Evolutionary conservation across 2,329 filamentous ascomycete genomes (phyloP).

Genomic region (Aaosphaeria arxii): DNA sequence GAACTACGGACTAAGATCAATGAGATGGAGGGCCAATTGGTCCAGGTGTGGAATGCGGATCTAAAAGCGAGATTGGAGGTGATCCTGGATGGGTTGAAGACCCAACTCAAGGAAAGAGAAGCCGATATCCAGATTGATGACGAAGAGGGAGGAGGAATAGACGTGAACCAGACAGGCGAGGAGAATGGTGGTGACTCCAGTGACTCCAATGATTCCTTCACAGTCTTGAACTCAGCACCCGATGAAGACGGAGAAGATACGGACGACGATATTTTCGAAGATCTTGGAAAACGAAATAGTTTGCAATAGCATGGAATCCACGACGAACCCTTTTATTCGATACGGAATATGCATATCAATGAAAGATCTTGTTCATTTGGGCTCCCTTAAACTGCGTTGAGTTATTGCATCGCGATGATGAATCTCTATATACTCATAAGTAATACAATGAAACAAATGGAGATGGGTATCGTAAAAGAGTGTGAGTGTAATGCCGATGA

Average conservation of each 20-base stretch:
- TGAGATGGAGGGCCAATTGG: slow-evolving; percentile 34
- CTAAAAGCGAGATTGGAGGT: slow-evolving; percentile 27
- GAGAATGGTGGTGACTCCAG: too few relatives aligned
- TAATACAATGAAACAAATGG: not conserved
- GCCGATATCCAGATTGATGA: not conserved
- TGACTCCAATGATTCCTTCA: too few relatives aligned
- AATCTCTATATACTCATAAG: too few relatives aligned
- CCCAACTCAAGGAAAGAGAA: slow-evolving; percentile 20
- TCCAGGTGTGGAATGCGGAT: slow-evolving; percentile 31
- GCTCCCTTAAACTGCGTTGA: too few relatives aligned
- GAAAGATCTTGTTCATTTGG: too few relatives aligned
- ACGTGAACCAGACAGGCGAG: too few relatives aligned
- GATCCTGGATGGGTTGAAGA: slow-evolving; percentile 29
- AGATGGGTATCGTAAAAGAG: not conserved
- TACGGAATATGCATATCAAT: too few relatives aligned
- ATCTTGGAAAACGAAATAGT: not conserved
- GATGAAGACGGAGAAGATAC: not conserved
- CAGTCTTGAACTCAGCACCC: too few relatives aligned
- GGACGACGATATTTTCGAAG: not conserved
- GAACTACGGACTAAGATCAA: slow-evolving; percentile 33
- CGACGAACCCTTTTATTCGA: too few relatives aligned
- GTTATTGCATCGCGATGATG: too few relatives aligned
- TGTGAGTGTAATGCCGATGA: not conserved
- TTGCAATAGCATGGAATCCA: too few relatives aligned
- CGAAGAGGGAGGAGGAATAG: not conserved